Evolutionary conservation across 768 basidiomycete species (phyloP).

Genomic region (Solioccasus polychromus): DNA sequence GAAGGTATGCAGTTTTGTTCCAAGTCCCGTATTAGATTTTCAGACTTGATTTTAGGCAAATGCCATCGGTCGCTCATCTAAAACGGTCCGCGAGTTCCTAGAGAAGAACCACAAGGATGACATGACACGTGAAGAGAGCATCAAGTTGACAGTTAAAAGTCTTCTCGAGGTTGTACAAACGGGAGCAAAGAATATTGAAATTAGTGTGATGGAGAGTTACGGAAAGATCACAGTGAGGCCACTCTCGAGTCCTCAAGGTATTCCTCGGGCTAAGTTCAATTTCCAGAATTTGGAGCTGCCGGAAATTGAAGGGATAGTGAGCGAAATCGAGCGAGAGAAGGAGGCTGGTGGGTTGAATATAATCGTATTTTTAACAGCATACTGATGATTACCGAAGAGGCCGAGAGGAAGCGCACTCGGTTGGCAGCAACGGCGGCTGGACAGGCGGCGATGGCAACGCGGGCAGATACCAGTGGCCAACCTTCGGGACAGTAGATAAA

Average conservation of each 20-base stretch:
- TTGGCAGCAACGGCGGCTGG: slow-evolving; percentile 89
- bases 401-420: slow-evolving; percentile 88
- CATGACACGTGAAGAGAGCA: slow-evolving; percentile 81
- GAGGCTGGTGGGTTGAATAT: slow-evolving; percentile 66
- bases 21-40: not conserved
- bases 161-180: slow-evolving; percentile 98
- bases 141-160: slow-evolving; percentile 94
- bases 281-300: slow-evolving; percentile 76
- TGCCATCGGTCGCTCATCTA: slow-evolving; percentile 95
- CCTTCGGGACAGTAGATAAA: slow-evolving; percentile 35
- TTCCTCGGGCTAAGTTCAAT: not conserved
- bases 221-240: slow-evolving; percentile 81
- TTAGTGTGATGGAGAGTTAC: slow-evolving; percentile 95
- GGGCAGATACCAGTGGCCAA: slow-evolving; percentile 41
- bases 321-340: slow-evolving; percentile 95
- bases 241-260: not conserved
- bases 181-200: slow-evolving; percentile 99
- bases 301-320: slow-evolving; percentile 90
- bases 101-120: slow-evolving; percentile 98
- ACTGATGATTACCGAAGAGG: slow-evolving; percentile 53
- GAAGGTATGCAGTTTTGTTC: slow-evolving; percentile 60
- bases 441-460: slow-evolving; percentile 81
- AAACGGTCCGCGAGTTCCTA: slow-evolving; percentile 96
- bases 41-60: slow-evolving; percentile 66
- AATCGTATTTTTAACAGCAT: not conserved